phyloP scores from a whole-genome alignment of 1,284 basidiomycete genomes.

The Ustilago loliicola region DNA sequence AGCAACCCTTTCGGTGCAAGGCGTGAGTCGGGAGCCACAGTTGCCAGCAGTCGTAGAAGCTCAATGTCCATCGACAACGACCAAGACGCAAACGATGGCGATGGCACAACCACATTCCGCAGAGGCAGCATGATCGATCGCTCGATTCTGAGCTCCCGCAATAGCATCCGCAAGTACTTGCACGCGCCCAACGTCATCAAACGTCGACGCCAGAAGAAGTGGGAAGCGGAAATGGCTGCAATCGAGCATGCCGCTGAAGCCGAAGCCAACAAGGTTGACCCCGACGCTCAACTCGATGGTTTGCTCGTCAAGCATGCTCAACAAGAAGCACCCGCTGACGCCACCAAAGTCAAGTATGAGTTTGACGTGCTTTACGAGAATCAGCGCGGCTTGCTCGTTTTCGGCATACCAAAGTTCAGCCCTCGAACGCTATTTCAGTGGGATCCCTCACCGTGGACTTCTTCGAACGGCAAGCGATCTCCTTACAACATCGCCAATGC shows the following conservation, averaged over 20 bases:
- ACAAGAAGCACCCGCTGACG: slow-evolving; percentile 52
- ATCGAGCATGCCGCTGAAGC: slow-evolving; percentile 29
- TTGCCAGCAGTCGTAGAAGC: slow-evolving; percentile 44
- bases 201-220: slow-evolving; percentile 40
- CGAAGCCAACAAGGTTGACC: slow-evolving; percentile 28
- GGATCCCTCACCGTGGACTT: slow-evolving; percentile 68
- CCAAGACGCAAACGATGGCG: slow-evolving; percentile 16
- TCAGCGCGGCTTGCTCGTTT: slow-evolving; percentile 66
- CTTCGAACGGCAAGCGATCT: slow-evolving; percentile 52
- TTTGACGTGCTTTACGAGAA: slow-evolving; percentile 70
- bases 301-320: slow-evolving; percentile 55
- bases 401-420: slow-evolving; percentile 68
- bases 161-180: slow-evolving; percentile 42
- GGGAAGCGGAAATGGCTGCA: slow-evolving; percentile 52
- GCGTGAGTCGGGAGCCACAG: slow-evolving; percentile 42
- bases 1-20: slow-evolving; percentile 30
- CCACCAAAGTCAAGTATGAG: slow-evolving; percentile 54
- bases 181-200: slow-evolving; percentile 48
- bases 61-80: slow-evolving; percentile 38
- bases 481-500: slow-evolving; percentile 67
- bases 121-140: slow-evolving; percentile 34
- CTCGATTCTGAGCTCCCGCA: slow-evolving; percentile 43
- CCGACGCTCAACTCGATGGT: slow-evolving; percentile 54
- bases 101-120: slow-evolving; percentile 14
- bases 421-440: slow-evolving; percentile 63